Conservation (phyloP, 129 eudicot genomes). For the Mikania micrantha region DNA sequence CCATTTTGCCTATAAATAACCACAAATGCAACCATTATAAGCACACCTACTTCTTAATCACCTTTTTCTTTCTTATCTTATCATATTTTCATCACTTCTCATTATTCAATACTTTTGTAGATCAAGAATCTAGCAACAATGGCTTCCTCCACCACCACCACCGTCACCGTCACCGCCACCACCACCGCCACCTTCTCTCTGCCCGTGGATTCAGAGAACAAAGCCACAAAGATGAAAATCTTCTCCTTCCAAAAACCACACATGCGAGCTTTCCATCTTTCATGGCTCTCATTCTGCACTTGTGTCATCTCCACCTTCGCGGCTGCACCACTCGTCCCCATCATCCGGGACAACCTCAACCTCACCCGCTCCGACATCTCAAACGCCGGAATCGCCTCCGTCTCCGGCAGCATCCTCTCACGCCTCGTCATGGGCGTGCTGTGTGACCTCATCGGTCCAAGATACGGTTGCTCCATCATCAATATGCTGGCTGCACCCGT, state of each 20-base stretch:
- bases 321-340: slow-evolving; percentile 34
- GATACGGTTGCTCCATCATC: slow-evolving; percentile 32
- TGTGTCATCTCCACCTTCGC: slow-evolving; percentile 35
- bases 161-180: neutral
- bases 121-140: slow-evolving; percentile 14
- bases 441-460: slow-evolving; percentile 42
- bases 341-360: slow-evolving; percentile 34
- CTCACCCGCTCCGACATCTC: slow-evolving; percentile 33
- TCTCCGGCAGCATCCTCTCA: slow-evolving; percentile 40
- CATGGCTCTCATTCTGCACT: slow-evolving; percentile 34
- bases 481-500: slow-evolving; percentile 33
- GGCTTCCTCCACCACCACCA: slow-evolving; percentile 1
- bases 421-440: slow-evolving; percentile 40
- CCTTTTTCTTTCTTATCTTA: slow-evolving; percentile 2
- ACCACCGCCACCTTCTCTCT: neutral
- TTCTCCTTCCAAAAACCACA: slow-evolving; percentile 24
- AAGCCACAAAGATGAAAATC: slow-evolving; percentile 23
- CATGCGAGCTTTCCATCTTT: slow-evolving; percentile 32
- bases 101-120: neutral
- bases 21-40: slow-evolving; percentile 10
- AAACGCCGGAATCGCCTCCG: slow-evolving; percentile 39
- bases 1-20: slow-evolving; percentile 8
- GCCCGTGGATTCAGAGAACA: slow-evolving; percentile 28
- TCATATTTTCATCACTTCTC: neutral
- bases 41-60: slow-evolving; percentile 38